These are phyloP conservation scores for Jimgerdemannia lactiflua DNA, from an alignment of 192 early-diverging fungal species.

Conservation along the genomic window DNA sequence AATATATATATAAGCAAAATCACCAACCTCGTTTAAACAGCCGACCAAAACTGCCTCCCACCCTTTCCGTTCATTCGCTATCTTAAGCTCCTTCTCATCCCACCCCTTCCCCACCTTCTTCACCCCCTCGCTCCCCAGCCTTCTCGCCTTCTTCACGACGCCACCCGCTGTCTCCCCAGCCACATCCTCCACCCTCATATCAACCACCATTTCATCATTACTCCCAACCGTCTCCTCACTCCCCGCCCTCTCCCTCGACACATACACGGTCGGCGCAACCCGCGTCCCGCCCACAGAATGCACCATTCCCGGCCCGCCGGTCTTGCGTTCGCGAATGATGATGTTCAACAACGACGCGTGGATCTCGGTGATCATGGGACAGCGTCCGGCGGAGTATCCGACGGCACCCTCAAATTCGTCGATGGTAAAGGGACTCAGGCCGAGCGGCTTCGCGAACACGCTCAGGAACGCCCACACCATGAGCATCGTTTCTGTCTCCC, in stretches of 20 bases:
- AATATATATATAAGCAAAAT: not conserved
- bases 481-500: constrained; percentile 43
- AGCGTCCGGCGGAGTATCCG: not conserved
- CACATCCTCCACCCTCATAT: constrained; percentile 8
- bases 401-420: constrained; percentile 75
- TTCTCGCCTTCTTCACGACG: constrained; percentile 18
- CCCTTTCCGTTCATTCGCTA: constrained; percentile 29
- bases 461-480: constrained; percentile 67
- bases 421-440: constrained; percentile 68
- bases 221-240: constrained; percentile 3
- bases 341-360: constrained; percentile 47
- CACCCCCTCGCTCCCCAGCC: constrained; percentile 31
- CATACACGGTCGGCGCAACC: not conserved
- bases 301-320: not conserved
- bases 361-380: constrained; percentile 42
- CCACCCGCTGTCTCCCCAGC: constrained; percentile 18
- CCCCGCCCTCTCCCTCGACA: constrained; percentile 5
- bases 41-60: constrained; percentile 52
- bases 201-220: not conserved
- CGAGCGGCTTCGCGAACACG: constrained; percentile 61
- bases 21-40: constrained; percentile 46
- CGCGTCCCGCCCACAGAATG: constrained; percentile 2
- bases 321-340: constrained; percentile 38
- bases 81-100: constrained; percentile 33
- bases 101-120: constrained; percentile 38